A percentile compares a stretch with the other conserved stretches of the same genome.
Conservation (phyloP, 2,329 filamentous ascomycete species). For the Diaporthe citrichinensis region DNA sequence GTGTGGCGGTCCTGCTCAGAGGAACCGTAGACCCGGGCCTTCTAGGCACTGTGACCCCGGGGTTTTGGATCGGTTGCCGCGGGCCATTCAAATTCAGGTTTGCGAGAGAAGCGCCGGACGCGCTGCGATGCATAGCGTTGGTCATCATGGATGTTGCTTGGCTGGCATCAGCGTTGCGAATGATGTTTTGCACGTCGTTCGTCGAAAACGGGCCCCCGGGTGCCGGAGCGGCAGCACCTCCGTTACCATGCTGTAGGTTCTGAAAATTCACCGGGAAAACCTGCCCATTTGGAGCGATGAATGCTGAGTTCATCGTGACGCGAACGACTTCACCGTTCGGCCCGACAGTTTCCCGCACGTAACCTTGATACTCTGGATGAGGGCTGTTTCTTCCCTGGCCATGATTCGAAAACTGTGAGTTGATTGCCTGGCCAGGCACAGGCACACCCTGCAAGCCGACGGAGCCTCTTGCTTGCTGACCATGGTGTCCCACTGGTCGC, state of each 20-base stretch:
- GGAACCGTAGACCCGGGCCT: conserved; percentile 54
- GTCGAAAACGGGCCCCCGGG: conserved; percentile 54
- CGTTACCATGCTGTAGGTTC: conserved; percentile 41
- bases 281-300: conserved; percentile 41
- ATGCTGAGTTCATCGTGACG: conserved; percentile 64
- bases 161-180: conserved; percentile 61
- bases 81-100: conserved; percentile 53
- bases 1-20: conserved; percentile 63
- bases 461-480: conserved; percentile 58
- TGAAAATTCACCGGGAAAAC: conserved; percentile 45
- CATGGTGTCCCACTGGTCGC: conserved; percentile 58
- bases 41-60: conserved; percentile 59
- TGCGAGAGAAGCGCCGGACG: conserved; percentile 60
- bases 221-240: conserved; percentile 45
- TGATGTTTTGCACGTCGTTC: conserved; percentile 61
- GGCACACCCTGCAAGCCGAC: conserved; percentile 55
- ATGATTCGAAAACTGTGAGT: conserved; percentile 44
- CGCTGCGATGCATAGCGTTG: conserved; percentile 65
- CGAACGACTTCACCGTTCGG: conserved; percentile 67
- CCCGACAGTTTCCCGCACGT: conserved; percentile 63
- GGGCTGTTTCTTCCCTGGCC: conserved; percentile 48
- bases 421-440: conserved; percentile 50
- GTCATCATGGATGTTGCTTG: conserved; percentile 60
- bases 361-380: conserved; percentile 54
- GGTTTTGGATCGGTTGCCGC: conserved; percentile 51